A percentile compares a stretch with the other conserved stretches of the same genome.
These are phyloP conservation scores for Haplosporangium sp. DNA, from an alignment of 371 early-diverging fungal species.

Conservation along the genomic window DNA sequence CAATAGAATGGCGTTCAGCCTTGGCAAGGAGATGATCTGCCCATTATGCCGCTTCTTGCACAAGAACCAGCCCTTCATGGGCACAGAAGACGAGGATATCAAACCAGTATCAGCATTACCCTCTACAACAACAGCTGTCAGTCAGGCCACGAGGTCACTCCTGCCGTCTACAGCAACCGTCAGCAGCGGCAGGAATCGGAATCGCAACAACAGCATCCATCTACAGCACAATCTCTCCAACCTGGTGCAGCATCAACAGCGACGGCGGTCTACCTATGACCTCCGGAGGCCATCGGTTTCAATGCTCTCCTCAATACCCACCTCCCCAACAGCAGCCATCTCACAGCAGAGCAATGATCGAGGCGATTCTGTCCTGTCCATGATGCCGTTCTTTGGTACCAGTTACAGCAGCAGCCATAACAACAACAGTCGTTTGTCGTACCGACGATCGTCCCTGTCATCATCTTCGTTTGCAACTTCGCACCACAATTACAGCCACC, in stretches of 20 bases:
- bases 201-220: slow-evolving; percentile 42
- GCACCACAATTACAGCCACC: background rate
- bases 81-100: slow-evolving; percentile 14
- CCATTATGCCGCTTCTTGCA: slow-evolving; percentile 42
- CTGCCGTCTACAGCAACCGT: slow-evolving; percentile 20
- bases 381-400: slow-evolving; percentile 9
- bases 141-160: background rate
- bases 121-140: slow-evolving; percentile 1
- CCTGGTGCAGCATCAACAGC: slow-evolving; percentile 38
- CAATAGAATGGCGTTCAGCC: slow-evolving; percentile 35
- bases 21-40: slow-evolving; percentile 46
- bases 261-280: slow-evolving; percentile 29
- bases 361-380: slow-evolving; percentile 2
- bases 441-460: background rate
- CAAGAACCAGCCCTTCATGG: slow-evolving; percentile 49
- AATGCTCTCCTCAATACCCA: background rate
- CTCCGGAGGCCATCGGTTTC: slow-evolving; percentile 19
- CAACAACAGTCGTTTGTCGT: slow-evolving; percentile 5
- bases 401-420: slow-evolving; percentile 21
- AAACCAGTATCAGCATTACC: slow-evolving; percentile 20
- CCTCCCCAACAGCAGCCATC: slow-evolving; percentile 6
- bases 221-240: slow-evolving; percentile 43
- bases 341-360: background rate
- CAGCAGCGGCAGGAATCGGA: slow-evolving; percentile 32
- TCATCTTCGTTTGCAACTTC: background rate